Percentiles rank a stretch among this genome's conserved stretches.
Evolutionary conservation across 345 rosid species (phyloP).

Genomic region (Conringia planisiliqua): DNA sequence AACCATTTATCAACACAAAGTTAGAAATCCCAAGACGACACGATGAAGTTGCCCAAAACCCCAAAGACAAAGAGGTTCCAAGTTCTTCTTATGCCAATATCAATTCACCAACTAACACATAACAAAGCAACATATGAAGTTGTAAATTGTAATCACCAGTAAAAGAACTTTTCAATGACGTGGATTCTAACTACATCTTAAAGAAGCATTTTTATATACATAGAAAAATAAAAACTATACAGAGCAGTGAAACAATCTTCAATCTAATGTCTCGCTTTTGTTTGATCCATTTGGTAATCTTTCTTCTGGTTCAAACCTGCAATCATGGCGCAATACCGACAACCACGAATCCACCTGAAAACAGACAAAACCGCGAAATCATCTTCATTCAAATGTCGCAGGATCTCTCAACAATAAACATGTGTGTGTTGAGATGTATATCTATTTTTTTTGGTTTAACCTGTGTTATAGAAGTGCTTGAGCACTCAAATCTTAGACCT

Average conservation of each 20-base stretch:
- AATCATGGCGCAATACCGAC: conserved; percentile 47
- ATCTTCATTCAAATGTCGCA: background rate
- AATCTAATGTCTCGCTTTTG: conserved; percentile 15
- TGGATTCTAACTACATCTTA: conserved; percentile 3
- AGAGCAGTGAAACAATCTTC: conserved; percentile 32
- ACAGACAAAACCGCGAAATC: background rate
- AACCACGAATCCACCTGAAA: conserved; percentile 78
- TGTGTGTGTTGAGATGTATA: background rate
- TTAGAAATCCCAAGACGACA: background rate
- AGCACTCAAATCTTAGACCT: conserved; percentile 84
- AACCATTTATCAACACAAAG: background rate
- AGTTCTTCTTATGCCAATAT: background rate
- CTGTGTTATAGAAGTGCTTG: conserved; percentile 68
- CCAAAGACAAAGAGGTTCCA: background rate
- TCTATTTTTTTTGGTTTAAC: conserved; percentile 27
- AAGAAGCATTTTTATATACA: conserved; percentile 35
- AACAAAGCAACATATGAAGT: background rate
- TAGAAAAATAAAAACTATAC: conserved; percentile 31
- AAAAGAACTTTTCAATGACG: background rate
- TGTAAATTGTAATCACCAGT: background rate
- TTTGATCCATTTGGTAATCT: conserved; percentile 41
- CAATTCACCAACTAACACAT: background rate
- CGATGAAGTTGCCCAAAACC: background rate
- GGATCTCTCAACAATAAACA: background rate
- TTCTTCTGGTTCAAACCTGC: conserved; percentile 40